Conservation (phyloP, 2,329 filamentous ascomycete genomes). For the Lecanicillium sp. region DNA sequence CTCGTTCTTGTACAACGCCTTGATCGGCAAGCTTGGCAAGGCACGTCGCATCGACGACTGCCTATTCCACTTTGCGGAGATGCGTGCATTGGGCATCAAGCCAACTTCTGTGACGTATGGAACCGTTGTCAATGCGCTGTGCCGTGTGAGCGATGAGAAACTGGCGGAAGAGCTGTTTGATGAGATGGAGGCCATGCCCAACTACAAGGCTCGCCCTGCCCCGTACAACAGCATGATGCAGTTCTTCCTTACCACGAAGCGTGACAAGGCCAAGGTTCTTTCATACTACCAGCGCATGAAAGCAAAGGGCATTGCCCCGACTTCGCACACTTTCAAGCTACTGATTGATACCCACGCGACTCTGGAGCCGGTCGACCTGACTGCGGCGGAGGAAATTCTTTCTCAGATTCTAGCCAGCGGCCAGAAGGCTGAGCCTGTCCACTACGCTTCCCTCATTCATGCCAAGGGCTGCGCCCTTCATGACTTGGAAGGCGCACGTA, state of each 20-base stretch:
- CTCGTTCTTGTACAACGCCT: constrained; percentile 94
- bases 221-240: constrained; percentile 99
- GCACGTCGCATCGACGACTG: constrained; percentile 97
- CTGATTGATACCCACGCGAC: constrained; percentile 93
- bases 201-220: constrained; percentile 95
- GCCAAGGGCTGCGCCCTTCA: constrained; percentile 91
- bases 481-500: constrained; percentile 75
- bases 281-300: constrained; percentile 94
- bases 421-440: constrained; percentile 77
- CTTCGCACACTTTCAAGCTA: constrained; percentile 94
- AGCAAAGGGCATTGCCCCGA: constrained; percentile 76
- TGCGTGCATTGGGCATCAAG: constrained; percentile 86
- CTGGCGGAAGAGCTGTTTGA: constrained; percentile 97
- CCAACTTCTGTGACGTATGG: constrained; percentile 97
- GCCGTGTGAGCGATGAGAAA: constrained; percentile 93
- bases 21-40: constrained; percentile 97
- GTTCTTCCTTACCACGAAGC: constrained; percentile 96
- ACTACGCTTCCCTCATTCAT: constrained; percentile 93
- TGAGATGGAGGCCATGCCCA: constrained; percentile 97
- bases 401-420: constrained; percentile 67
- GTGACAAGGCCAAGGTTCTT: constrained; percentile 87
- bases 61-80: constrained; percentile 95
- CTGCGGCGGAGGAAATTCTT: constrained; percentile 75
- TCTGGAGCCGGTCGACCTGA: constrained; percentile 83
- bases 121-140: constrained; percentile 95